A percentile compares a stretch with the other conserved stretches of the same genome.
phyloP scores from a whole-genome alignment of 371 early-diverging fungal genomes.

The Actinomortierella wolfii region DNA sequence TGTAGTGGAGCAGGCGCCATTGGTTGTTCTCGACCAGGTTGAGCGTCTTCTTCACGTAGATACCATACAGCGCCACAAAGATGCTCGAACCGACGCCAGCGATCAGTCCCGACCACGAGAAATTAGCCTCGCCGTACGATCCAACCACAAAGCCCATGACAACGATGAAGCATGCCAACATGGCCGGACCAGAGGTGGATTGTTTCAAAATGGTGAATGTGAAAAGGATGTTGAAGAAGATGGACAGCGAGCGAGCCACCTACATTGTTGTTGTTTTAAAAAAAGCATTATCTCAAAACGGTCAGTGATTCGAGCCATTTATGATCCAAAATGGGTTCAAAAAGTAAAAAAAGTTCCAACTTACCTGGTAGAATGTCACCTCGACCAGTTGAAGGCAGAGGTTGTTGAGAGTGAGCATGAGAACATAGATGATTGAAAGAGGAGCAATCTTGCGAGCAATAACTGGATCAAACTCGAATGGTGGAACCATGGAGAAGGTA shows the following conservation, averaged over 20 bases:
- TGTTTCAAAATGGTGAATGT: slow-evolving; percentile 68
- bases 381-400: slow-evolving; percentile 72
- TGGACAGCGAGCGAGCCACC: slow-evolving; percentile 74
- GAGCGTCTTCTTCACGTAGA: slow-evolving; percentile 77
- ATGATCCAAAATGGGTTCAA: background rate
- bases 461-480: slow-evolving; percentile 63
- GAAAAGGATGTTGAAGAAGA: slow-evolving; percentile 74
- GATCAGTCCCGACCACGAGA: slow-evolving; percentile 69
- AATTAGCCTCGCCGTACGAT: slow-evolving; percentile 74
- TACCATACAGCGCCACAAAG: slow-evolving; percentile 78
- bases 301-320: background rate
- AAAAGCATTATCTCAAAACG: background rate
- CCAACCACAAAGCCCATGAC: slow-evolving; percentile 76
- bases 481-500: slow-evolving; percentile 69
- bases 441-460: slow-evolving; percentile 67
- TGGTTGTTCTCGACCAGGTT: slow-evolving; percentile 69
- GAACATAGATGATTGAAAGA: slow-evolving; percentile 70
- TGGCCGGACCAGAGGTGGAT: slow-evolving; percentile 58
- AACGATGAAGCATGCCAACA: slow-evolving; percentile 67
- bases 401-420: slow-evolving; percentile 75
- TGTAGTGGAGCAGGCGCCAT: slow-evolving; percentile 77
- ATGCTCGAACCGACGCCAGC: slow-evolving; percentile 72
- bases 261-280: slow-evolving; percentile 20
- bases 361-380: slow-evolving; percentile 75
- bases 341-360: background rate